Base-by-base conservation (phyloP, 2,329 filamentous ascomycete genomes). In the Fusarium mexicanum region DNA sequence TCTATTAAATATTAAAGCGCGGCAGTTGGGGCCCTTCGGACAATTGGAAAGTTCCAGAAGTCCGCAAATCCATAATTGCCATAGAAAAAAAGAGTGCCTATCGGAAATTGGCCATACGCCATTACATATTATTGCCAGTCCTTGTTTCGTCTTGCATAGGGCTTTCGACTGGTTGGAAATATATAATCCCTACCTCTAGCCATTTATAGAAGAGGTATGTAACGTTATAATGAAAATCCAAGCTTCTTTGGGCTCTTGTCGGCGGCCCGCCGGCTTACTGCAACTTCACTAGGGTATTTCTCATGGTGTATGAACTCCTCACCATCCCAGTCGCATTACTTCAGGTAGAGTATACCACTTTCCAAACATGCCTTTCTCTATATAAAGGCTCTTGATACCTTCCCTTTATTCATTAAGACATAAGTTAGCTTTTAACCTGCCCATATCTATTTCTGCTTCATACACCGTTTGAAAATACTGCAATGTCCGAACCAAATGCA, bases 391-490 rank as follows among this genome's bases (percentile, higher is more conserved):
- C 14, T 3, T 2, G 0, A n/a, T 43, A 1, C 7, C 22, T 43
- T 43, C 22, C 22, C 40, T 11, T n/a, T n/a, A n/a, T 5, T n/a
- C 14, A 43, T 17, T 6, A 17, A 16, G 2, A n/a, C 22, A n/a
- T 22, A 43, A 43, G 40, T 43, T 43, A 5, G 1, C 22, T n/a
- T 43, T 17, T 7, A 7, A n/a, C 0, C 40, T 43, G 14, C 40
- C 14, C 22, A 43, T 41, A 22, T 14, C 22, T 10, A 11, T 17
- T n/a, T n/a, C 40, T 17, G 1, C 40, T 43, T 43, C 40, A 17
- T 11, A 7, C 1, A 43, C 6, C 22, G 7, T 43, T 43, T 16
- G 0, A 43, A n/a, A 6, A 43, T n/a, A 14, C 2, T n/a, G 1
- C 40, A n/a, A 43, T 43, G 22, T 6, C 40, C 40, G 40, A 43